A percentile compares a stretch with the other conserved stretches of the same genome.
These are phyloP conservation scores for Globomyces sp. DNA, from an alignment of 371 early-diverging fungal genomes.

Conservation along the genomic window DNA sequence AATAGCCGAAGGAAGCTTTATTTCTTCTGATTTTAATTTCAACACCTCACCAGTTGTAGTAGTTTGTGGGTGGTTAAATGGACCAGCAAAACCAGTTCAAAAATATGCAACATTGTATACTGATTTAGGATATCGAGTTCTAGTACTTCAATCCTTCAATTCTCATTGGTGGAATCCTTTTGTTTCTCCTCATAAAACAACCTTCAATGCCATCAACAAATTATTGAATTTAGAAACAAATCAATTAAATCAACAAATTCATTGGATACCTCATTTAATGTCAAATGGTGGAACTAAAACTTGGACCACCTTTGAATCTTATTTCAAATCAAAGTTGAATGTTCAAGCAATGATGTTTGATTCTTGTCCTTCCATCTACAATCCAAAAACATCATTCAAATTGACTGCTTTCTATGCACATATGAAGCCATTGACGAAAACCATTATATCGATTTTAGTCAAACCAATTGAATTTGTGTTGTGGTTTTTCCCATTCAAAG, in stretches of 20 bases:
- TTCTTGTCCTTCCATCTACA: constrained; percentile 8
- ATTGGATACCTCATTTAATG: constrained; percentile 13
- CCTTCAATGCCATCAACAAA: background rate
- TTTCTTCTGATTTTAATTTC: background rate
- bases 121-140: background rate
- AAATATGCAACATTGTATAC: constrained; percentile 10
- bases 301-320: constrained; percentile 3
- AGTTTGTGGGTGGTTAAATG: constrained; percentile 17
- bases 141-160: background rate
- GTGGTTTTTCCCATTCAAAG: background rate
- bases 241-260: background rate
- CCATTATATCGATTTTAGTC: background rate
- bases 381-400: background rate
- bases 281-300: constrained; percentile 13
- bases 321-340: background rate
- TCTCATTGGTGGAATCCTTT: too few species aligned
- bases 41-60: constrained; percentile 9
- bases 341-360: constrained; percentile 16
- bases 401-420: constrained; percentile 7
- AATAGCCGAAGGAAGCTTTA: background rate
- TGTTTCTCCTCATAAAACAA: too few species aligned
- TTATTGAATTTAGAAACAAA: background rate
- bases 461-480: constrained; percentile 1
- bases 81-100: background rate
- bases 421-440: background rate